Evolutionary conservation across 2,329 filamentous ascomycete species (phyloP).

Genomic region (Alternaria atra): DNA sequence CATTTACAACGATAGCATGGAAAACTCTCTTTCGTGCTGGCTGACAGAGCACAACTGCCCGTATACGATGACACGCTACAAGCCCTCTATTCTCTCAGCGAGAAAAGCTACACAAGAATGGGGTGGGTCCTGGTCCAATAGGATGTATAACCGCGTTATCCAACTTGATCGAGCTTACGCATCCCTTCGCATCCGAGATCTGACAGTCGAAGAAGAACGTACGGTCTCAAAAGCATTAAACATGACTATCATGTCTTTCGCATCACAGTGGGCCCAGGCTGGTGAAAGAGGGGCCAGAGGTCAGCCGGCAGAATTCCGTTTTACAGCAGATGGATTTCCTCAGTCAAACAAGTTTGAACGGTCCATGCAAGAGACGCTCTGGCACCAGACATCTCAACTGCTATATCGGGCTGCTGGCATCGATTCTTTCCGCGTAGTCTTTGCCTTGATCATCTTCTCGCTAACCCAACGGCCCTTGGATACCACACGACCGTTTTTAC

Average conservation of each 20-base stretch:
- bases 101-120: slow-evolving; percentile 52
- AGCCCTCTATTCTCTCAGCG: slow-evolving; percentile 33
- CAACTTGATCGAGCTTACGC: slow-evolving; percentile 54
- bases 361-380: slow-evolving; percentile 50
- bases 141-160: slow-evolving; percentile 60
- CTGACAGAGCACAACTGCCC: slow-evolving; percentile 63
- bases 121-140: slow-evolving; percentile 46
- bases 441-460: slow-evolving; percentile 57
- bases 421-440: slow-evolving; percentile 55
- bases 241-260: slow-evolving; percentile 61
- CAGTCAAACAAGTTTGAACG: slow-evolving; percentile 42
- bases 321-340: slow-evolving; percentile 7
- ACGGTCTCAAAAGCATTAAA: slow-evolving; percentile 58
- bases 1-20: slow-evolving; percentile 64
- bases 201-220: slow-evolving; percentile 49
- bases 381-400: slow-evolving; percentile 53
- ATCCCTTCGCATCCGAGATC: slow-evolving; percentile 49
- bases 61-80: slow-evolving; percentile 46
- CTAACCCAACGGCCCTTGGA: slow-evolving; percentile 53
- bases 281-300: slow-evolving; percentile 28
- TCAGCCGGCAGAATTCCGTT: slow-evolving; percentile 26
- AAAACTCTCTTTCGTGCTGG: slow-evolving; percentile 64
- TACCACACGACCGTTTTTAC: neutral
- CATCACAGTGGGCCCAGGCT: slow-evolving; percentile 58
- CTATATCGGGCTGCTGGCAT: slow-evolving; percentile 49